These are phyloP conservation scores for Maudiozyma turicensis DNA, from an alignment of 805 yeast genomes.

Conservation along the genomic window DNA sequence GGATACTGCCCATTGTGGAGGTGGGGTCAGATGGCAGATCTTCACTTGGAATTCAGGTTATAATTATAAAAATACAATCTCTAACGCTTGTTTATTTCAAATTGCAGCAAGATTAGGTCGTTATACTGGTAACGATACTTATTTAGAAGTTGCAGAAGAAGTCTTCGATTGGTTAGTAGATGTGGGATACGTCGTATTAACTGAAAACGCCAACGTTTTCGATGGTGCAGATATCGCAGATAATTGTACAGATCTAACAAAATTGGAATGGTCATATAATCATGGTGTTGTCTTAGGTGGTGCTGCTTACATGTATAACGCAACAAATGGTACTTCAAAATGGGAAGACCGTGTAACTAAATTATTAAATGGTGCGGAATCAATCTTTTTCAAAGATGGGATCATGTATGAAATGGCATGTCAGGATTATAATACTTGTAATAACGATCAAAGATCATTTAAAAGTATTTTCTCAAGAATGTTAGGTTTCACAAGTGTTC, in stretches of 20 bases:
- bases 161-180: constrained; percentile 54
- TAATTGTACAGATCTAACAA: constrained; percentile 52
- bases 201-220: constrained; percentile 52
- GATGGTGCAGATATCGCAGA: constrained; percentile 57
- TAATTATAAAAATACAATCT: constrained; percentile 51
- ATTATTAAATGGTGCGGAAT: constrained; percentile 37
- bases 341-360: constrained; percentile 43
- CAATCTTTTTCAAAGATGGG: constrained; percentile 39
- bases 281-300: constrained; percentile 63
- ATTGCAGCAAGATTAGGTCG: constrained; percentile 55
- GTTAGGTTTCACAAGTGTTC: constrained; percentile 45
- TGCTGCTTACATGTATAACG: constrained; percentile 57
- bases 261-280: constrained; percentile 57
- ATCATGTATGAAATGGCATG: constrained; percentile 59
- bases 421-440: constrained; percentile 40
- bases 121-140: constrained; percentile 43
- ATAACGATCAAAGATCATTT: constrained; percentile 70
- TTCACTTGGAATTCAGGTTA: constrained; percentile 52
- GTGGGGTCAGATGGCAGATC: constrained; percentile 67
- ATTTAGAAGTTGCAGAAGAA: constrained; percentile 41
- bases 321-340: constrained; percentile 38
- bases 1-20: constrained; percentile 46
- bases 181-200: constrained; percentile 35
- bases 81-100: constrained; percentile 58
- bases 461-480: constrained; percentile 59